Percentiles rank a stretch among this genome's conserved stretches.
Evolutionary conservation across 2,329 filamentous ascomycete genomes (phyloP).

Genomic region (Knufia petricola): DNA sequence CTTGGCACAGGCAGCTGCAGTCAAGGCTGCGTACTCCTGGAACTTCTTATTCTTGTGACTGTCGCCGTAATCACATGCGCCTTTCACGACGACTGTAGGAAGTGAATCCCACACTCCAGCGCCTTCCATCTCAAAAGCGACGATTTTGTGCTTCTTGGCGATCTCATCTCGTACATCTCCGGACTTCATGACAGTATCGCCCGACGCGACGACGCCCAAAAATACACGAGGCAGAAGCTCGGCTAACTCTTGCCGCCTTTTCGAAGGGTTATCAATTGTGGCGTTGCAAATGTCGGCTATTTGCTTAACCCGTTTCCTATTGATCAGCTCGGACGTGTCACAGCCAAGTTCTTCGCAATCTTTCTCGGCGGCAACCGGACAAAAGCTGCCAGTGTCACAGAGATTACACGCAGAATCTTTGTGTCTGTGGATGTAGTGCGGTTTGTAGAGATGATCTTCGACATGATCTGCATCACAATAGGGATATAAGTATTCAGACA

Average conservation of each 20-base stretch:
- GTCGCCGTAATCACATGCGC: constrained; percentile 21
- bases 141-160: constrained; percentile 18
- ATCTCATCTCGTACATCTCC: constrained; percentile 30
- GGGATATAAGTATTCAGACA: constrained; percentile 9
- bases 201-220: constrained; percentile 33
- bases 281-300: constrained; percentile 13
- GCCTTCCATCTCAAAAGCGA: constrained; percentile 23
- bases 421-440: not conserved
- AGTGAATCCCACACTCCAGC: constrained; percentile 18
- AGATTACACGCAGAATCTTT: not conserved
- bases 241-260: too few species aligned
- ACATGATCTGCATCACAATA: not conserved
- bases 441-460: not conserved
- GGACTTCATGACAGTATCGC: constrained; percentile 34
- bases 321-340: constrained; percentile 12
- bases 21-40: constrained; percentile 17
- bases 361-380: not conserved
- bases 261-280: too few species aligned
- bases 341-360: constrained; percentile 15
- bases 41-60: constrained; percentile 19
- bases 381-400: constrained; percentile 1
- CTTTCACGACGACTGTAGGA: constrained; percentile 18
- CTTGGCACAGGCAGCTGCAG: constrained; percentile 16
- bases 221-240: constrained; percentile 24
- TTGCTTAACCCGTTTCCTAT: constrained; percentile 13